Base-by-base conservation (phyloP, 352 stramenopile genomes). In the Globisporangium ultimum region DNA sequence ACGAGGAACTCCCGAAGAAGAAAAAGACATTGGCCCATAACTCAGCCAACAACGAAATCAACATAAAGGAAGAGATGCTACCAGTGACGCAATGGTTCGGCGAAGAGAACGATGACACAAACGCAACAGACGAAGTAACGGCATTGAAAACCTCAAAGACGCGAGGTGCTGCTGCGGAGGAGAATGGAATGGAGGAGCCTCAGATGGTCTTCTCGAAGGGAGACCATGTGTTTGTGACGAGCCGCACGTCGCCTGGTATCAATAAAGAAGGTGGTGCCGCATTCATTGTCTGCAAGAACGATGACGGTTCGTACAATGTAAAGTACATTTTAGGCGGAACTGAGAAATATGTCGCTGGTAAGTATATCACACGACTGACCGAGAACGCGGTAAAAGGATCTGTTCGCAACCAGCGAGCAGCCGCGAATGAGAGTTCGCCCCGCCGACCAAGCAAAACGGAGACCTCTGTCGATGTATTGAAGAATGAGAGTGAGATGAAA, bases 251-350 rank as follows among this genome's bases (percentile, higher is more conserved):
- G 36, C 86, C 84, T 34, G 86, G 86, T 13, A 84, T 95, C 47
- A 95, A 95, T 72, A 87, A 87, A 45, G 63, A 78, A 32, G 86
- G 86, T 34, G 86, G 86, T 21, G 80, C 79, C 13, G 86, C 61
- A 2, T 71, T 76, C 32, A 66, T 95, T 14, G 52, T 67, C 42
- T 54, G 67, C 9, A 61, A 64, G 32, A 88, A 91, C 55, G 76
- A 79, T 10, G 84, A 93, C 46, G 78, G 72, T 48, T 80, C 79
- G 15, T 93, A 92, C 68, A 74, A 87, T 53, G 71, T 95, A 58
- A 95, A 95, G 70, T 95, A 93, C 61, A 60, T 95, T 45, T 68
- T 95, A 12, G 86, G 86, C 17, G 84, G 86, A 0, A 75, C 68
- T 17, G 86, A 95, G 63, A 93, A 92, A 63, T 63, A 62, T 32